Percentiles rank a stretch among this genome's conserved stretches.
These are phyloP conservation scores for Rhizopus stolonifer DNA, from an alignment of 371 early-diverging fungal species.

Conservation along the genomic window DNA sequence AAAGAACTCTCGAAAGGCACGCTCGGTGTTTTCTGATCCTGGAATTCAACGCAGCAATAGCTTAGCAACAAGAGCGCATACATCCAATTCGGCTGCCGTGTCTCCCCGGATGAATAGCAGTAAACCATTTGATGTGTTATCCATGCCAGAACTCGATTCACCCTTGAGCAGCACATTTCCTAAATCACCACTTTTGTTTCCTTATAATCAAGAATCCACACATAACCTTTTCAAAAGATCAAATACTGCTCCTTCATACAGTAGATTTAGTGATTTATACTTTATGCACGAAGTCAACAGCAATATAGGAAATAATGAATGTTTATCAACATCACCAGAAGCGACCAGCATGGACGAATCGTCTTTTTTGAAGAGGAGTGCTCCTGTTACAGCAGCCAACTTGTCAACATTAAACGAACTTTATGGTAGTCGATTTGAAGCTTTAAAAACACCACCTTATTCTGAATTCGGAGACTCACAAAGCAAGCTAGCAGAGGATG, in stretches of 20 bases:
- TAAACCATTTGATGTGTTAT: conserved; percentile 14
- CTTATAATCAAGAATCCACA: not conserved
- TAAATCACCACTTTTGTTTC: not conserved
- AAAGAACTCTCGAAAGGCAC: not conserved
- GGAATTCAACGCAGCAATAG: conserved; percentile 4
- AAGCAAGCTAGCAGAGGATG: conserved; percentile 9
- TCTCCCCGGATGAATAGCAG: not conserved
- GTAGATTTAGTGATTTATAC: conserved; percentile 24
- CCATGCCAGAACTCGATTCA: conserved; percentile 18
- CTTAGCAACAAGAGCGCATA: not conserved
- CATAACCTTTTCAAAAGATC: not conserved
- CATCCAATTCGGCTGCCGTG: not conserved
- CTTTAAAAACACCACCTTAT: conserved; percentile 19
- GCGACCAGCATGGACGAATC: not conserved
- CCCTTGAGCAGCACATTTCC: not conserved
- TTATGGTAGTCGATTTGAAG: conserved; percentile 21
- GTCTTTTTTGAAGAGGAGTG: not conserved
- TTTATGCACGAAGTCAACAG: not conserved
- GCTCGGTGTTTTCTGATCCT: conserved; percentile 23
- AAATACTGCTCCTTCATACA: not conserved
- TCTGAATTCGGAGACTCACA: conserved; percentile 11
- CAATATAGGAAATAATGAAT: not conserved
- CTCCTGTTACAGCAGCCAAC: conserved; percentile 25
- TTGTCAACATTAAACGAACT: conserved; percentile 19
- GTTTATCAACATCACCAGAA: not conserved